These are phyloP conservation scores for Schizopora paradoxa DNA, from an alignment of 1,284 basidiomycete species.

Conservation along the genomic window DNA sequence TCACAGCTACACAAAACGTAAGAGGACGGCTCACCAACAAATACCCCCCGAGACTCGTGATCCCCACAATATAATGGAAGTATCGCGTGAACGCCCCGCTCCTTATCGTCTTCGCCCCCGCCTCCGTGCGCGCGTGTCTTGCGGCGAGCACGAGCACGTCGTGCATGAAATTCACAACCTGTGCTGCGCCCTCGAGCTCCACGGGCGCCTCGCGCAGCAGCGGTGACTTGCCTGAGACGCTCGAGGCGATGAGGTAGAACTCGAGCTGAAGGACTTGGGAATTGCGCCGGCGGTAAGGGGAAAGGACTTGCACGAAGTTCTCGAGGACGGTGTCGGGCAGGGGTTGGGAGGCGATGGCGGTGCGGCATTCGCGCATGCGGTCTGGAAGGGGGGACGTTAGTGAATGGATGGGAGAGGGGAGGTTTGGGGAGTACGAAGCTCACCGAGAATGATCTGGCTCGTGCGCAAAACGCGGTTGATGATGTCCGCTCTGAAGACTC, in stretches of 20 bases:
- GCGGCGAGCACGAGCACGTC: constrained; percentile 27
- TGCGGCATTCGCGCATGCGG: constrained; percentile 24
- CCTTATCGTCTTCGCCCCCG: constrained; percentile 22
- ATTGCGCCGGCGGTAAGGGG: constrained; percentile 25
- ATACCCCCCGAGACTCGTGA: constrained; percentile 17
- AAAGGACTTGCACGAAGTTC: constrained; percentile 23
- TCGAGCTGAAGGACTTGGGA: constrained; percentile 22
- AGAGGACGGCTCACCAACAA: constrained; percentile 13
- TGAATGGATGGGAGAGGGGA: neutral
- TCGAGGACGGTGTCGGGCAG: constrained; percentile 22
- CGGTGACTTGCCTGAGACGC: constrained; percentile 27
- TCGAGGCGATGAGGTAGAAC: constrained; percentile 25
- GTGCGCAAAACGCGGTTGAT: constrained; percentile 21
- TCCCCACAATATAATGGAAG: constrained; percentile 20
- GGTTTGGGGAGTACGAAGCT: neutral
- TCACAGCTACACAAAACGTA: too few species aligned
- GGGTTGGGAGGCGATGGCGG: constrained; percentile 23
- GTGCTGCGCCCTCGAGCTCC: constrained; percentile 14
- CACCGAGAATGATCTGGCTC: constrained; percentile 26
- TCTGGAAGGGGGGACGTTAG: too few species aligned
- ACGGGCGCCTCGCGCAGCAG: constrained; percentile 27
- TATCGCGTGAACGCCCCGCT: constrained; percentile 25
- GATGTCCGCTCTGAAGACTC: constrained; percentile 23
- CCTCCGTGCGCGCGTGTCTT: constrained; percentile 23
- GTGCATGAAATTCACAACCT: constrained; percentile 24